Percentiles rank a stretch among this genome's conserved stretches.
Conservation (phyloP, 495 filamentous ascomycete genomes). For the Aspergillus sparsus region DNA sequence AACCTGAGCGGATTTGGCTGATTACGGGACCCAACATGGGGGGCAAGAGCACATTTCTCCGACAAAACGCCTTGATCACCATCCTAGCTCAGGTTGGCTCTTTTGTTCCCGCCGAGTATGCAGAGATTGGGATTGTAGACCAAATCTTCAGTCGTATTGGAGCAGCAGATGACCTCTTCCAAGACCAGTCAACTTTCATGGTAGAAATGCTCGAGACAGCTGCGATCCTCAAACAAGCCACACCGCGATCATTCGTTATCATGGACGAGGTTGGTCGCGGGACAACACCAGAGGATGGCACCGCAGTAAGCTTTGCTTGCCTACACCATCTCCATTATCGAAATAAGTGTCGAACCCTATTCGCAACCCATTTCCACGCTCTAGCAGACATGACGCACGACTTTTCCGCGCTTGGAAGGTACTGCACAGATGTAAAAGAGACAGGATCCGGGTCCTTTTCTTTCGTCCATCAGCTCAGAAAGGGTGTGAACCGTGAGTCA, state of each 20-base stretch:
- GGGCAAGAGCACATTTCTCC: conserved; percentile 91
- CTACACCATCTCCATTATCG: conserved; percentile 76
- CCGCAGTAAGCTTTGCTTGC: conserved; percentile 85
- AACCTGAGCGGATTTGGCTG: conserved; percentile 72
- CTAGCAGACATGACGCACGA: conserved; percentile 74
- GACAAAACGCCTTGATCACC: conserved; percentile 91
- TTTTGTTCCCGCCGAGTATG: conserved; percentile 86
- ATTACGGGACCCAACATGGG: conserved; percentile 99
- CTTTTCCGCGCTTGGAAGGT: conserved; percentile 68
- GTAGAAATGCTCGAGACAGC: conserved; percentile 60
- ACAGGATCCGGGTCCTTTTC: conserved; percentile 63
- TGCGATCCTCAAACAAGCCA: conserved; percentile 54
- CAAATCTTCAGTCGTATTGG: conserved; percentile 90
- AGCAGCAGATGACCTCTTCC: conserved; percentile 88
- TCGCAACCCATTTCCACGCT: conserved; percentile 92
- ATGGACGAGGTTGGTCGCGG: conserved; percentile 98
- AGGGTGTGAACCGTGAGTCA: conserved; percentile 80
- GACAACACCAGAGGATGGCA: conserved; percentile 88
- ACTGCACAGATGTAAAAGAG: conserved; percentile 89
- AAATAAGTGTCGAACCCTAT: conserved; percentile 78
- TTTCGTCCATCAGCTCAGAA: conserved; percentile 80
- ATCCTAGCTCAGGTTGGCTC: conserved; percentile 90
- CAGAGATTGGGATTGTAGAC: conserved; percentile 84
- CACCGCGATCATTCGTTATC: conserved; percentile 75
- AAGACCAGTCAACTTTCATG: conserved; percentile 94